Percentiles rank a stretch among this genome's conserved stretches.
Conservation (phyloP, 1,139 yeast genomes). For the Yamadazyma atlantica region DNA sequence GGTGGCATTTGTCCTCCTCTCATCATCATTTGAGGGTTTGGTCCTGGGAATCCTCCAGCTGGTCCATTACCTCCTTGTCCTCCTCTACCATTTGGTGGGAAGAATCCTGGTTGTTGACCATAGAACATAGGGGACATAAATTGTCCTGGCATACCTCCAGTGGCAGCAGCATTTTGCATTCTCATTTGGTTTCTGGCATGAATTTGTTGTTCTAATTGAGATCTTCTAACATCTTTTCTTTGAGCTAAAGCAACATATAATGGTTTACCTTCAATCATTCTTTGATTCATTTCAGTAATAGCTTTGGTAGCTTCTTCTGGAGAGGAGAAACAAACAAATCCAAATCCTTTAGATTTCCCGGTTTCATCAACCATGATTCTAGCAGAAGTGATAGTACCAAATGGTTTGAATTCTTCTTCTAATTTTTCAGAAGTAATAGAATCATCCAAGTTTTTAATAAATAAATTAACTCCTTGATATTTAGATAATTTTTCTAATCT, state of each 20-base stretch:
- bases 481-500: constrained; percentile 90
- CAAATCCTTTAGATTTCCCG: constrained; percentile 97
- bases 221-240: constrained; percentile 97
- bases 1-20: constrained; percentile 67
- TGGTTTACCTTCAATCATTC: constrained; percentile 94
- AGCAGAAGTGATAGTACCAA: constrained; percentile 94
- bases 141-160: constrained; percentile 92
- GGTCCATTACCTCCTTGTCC: constrained; percentile 28
- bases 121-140: constrained; percentile 95
- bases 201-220: constrained; percentile 96
- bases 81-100: constrained; percentile 81
- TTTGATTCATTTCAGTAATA: constrained; percentile 97
- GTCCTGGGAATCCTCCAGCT: constrained; percentile 66
- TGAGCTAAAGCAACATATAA: constrained; percentile 98
- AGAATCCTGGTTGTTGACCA: constrained; percentile 82
- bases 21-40: constrained; percentile 89
- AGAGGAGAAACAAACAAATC: constrained; percentile 95
- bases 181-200: constrained; percentile 99
- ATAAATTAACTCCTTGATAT: constrained; percentile 97
- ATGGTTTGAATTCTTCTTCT: constrained; percentile 89
- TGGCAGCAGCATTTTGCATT: constrained; percentile 90
- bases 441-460: constrained; percentile 95
- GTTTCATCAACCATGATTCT: constrained; percentile 94
- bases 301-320: constrained; percentile 99
- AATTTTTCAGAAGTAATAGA: constrained; percentile 87